A percentile compares a stretch with the other conserved stretches of the same genome.
Evolutionary conservation across 2,329 filamentous ascomycete genomes (phyloP).

Genomic region (Xylaria digitata): DNA sequence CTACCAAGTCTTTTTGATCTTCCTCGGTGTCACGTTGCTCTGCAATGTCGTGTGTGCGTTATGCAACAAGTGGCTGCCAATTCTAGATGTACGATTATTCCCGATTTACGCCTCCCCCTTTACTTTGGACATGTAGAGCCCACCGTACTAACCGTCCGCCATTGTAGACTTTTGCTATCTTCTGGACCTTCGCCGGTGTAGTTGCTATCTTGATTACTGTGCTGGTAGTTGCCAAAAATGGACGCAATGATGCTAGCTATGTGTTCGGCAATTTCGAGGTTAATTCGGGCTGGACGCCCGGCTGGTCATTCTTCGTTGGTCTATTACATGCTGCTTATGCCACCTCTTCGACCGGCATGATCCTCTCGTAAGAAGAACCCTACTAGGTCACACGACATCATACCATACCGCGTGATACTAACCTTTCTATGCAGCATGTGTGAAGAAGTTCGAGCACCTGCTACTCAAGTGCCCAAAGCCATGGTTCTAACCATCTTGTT

Average conservation of each 20-base stretch:
- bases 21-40: slow-evolving; percentile 73
- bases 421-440: slow-evolving; percentile 67
- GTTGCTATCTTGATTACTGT: slow-evolving; percentile 72
- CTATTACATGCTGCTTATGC: slow-evolving; percentile 78
- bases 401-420: slow-evolving; percentile 25
- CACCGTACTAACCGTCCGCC: slow-evolving; percentile 12
- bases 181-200: slow-evolving; percentile 79
- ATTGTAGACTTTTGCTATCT: slow-evolving; percentile 74
- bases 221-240: slow-evolving; percentile 75
- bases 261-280: slow-evolving; percentile 77
- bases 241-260: slow-evolving; percentile 70
- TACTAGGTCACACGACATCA: slow-evolving; percentile 17
- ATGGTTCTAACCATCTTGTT: slow-evolving; percentile 76
- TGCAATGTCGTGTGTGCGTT: slow-evolving; percentile 74
- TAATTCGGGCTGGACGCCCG: slow-evolving; percentile 74
- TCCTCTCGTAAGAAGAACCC: slow-evolving; percentile 72
- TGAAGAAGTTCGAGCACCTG: slow-evolving; percentile 75
- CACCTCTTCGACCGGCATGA: slow-evolving; percentile 82
- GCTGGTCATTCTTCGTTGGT: slow-evolving; percentile 80
- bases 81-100: slow-evolving; percentile 71
- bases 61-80: slow-evolving; percentile 73
- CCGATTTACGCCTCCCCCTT: neutral
- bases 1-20: slow-evolving; percentile 78
- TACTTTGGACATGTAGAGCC: neutral
- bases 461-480: slow-evolving; percentile 76